These are phyloP conservation scores for Heterobasidion annosum DNA, from an alignment of 1,284 basidiomycete genomes.

Conservation along the genomic window DNA sequence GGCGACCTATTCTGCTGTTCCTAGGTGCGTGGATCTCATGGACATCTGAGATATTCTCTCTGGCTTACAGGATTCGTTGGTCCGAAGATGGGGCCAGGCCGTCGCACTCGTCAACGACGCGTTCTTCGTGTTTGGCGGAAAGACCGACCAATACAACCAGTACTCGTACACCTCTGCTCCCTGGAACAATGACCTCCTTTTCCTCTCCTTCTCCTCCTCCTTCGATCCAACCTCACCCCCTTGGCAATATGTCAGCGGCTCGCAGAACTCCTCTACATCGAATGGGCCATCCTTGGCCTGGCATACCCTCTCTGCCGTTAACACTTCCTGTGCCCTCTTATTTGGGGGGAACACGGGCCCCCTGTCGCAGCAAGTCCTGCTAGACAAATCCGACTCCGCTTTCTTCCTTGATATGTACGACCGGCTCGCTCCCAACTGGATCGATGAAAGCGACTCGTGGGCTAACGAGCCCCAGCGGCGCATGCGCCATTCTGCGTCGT, in stretches of 20 bases:
- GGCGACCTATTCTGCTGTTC: slow-evolving; percentile 13
- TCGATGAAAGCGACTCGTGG: slow-evolving; percentile 43
- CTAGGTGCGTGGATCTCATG: slow-evolving; percentile 14
- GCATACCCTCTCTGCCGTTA: slow-evolving; percentile 68
- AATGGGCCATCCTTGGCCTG: slow-evolving; percentile 65
- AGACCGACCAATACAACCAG: slow-evolving; percentile 58
- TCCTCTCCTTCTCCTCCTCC: slow-evolving; percentile 51
- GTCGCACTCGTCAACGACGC: slow-evolving; percentile 48
- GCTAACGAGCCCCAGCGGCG: slow-evolving; percentile 61
- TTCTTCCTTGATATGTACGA: slow-evolving; percentile 40
- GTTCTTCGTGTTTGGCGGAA: slow-evolving; percentile 72
- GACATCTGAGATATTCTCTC: not conserved
- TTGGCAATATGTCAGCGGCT: slow-evolving; percentile 49
- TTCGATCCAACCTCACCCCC: slow-evolving; percentile 57
- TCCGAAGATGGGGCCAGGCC: slow-evolving; percentile 75
- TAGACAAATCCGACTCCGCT: slow-evolving; percentile 54
- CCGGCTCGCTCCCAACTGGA: slow-evolving; percentile 32
- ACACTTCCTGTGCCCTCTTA: slow-evolving; percentile 41
- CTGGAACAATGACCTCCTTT: slow-evolving; percentile 60
- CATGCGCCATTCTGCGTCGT: slow-evolving; percentile 60
- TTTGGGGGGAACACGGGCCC: slow-evolving; percentile 73
- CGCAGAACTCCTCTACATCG: slow-evolving; percentile 30
- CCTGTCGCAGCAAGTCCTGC: slow-evolving; percentile 41
- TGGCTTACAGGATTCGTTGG: not conserved
- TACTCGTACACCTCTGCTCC: slow-evolving; percentile 71